phyloP scores from a whole-genome alignment of 1,139 yeast genomes.

The Suhomyces ambrosiae region DNA sequence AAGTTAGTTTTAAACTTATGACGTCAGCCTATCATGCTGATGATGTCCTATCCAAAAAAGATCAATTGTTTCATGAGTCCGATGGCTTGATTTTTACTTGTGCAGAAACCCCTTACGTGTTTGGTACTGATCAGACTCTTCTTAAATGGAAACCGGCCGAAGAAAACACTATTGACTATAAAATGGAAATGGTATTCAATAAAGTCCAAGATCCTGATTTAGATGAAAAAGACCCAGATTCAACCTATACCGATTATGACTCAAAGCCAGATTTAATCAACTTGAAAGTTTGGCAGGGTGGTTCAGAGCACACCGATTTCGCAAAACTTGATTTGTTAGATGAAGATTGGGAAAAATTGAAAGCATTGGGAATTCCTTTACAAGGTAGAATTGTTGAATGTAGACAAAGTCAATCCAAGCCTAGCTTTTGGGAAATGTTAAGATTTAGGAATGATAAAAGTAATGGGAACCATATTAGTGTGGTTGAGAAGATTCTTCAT shows the following conservation, averaged over 20 bases:
- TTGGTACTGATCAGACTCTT: constrained; percentile 82
- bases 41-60: constrained; percentile 73
- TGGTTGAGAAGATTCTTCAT: constrained; percentile 77
- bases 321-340: constrained; percentile 63
- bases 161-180: constrained; percentile 91
- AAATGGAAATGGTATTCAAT: constrained; percentile 68
- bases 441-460: constrained; percentile 92
- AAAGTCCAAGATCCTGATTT: constrained; percentile 66
- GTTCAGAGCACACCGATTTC: constrained; percentile 62
- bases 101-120: constrained; percentile 80
- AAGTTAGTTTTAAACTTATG: constrained; percentile 85
- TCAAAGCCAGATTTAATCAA: constrained; percentile 65
- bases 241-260: constrained; percentile 80
- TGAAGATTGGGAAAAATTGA: constrained; percentile 81
- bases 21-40: constrained; percentile 76
- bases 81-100: constrained; percentile 96
- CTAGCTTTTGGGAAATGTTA: constrained; percentile 76
- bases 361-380: constrained; percentile 71
- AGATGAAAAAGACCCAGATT: constrained; percentile 70
- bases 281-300: constrained; percentile 82
- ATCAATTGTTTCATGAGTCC: constrained; percentile 78
- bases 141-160: constrained; percentile 97
- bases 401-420: constrained; percentile 51
- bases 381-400: constrained; percentile 93
- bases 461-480: constrained; percentile 81